A percentile compares a stretch with the other conserved stretches of the same genome.
phyloP scores from a whole-genome alignment of 2,329 filamentous ascomycete species.

The Aspergillus fischeri region DNA sequence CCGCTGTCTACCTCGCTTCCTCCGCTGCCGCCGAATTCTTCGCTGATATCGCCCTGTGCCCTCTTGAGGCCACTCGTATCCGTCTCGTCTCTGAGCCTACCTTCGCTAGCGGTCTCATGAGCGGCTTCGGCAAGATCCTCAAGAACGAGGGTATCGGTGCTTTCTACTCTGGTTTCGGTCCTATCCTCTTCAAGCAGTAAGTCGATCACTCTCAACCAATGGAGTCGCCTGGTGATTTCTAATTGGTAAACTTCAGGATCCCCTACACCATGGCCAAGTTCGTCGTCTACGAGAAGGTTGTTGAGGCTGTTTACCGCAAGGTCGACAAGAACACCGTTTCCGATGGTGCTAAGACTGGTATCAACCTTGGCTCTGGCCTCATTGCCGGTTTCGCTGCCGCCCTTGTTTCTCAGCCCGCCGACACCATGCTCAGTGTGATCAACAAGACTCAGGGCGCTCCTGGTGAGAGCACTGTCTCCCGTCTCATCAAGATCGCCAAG shows the following conservation, averaged over 20 bases:
- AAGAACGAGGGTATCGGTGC: conserved; percentile 77
- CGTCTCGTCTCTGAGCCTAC: conserved; percentile 85
- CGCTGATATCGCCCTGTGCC: conserved; percentile 69
- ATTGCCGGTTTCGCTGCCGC: conserved; percentile 84
- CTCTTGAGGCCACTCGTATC: conserved; percentile 88
- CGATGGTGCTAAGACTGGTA: conserved; percentile 66
- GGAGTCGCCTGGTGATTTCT: background rate
- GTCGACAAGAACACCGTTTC: conserved; percentile 70
- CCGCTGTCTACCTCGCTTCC: conserved; percentile 71
- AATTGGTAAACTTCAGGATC: conserved; percentile 52
- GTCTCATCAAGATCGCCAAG: conserved; percentile 82
- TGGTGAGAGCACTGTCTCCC: conserved; percentile 75
- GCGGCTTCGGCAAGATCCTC: conserved; percentile 77
- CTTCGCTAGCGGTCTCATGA: conserved; percentile 74
- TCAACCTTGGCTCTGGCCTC: conserved; percentile 82
- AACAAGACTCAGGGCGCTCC: conserved; percentile 89
- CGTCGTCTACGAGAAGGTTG: conserved; percentile 87
- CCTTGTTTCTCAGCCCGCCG: conserved; percentile 81
- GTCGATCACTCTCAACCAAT: conserved; percentile 23
- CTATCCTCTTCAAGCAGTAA: conserved; percentile 79
- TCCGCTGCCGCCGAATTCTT: conserved; percentile 61
- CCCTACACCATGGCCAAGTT: conserved; percentile 96
- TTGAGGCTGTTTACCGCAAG: conserved; percentile 64
- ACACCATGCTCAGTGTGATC: conserved; percentile 93
- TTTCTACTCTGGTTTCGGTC: conserved; percentile 89